Evolutionary conservation across 73 alveolate species (phyloP).

Genomic region (Paramecium tetraurelia): DNA sequence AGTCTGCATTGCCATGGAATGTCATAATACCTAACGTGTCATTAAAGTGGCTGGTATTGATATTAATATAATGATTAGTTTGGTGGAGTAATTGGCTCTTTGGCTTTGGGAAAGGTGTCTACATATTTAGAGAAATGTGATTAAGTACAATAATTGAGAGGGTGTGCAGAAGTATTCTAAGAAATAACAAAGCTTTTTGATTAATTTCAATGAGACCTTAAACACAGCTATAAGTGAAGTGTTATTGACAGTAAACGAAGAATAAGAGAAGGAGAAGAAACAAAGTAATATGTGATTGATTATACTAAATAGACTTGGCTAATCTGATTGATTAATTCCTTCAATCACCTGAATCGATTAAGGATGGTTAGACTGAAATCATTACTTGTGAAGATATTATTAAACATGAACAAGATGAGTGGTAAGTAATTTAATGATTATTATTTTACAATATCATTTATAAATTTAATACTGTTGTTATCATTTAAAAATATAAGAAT

Average conservation of each 20-base stretch:
- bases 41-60: not conserved
- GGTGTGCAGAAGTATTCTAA: constrained; percentile 3
- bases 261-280: not conserved
- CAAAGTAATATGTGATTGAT: not conserved
- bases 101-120: constrained; percentile 17
- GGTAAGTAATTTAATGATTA: not conserved
- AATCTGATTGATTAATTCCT: not conserved
- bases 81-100: constrained; percentile 26
- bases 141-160: not conserved
- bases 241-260: not conserved
- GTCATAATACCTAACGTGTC: not conserved
- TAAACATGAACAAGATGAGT: constrained; percentile 15
- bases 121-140: constrained; percentile 26
- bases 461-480: not conserved
- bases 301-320: not conserved
- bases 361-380: not conserved
- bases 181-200: not conserved
- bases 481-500: no score
- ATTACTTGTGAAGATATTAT: not conserved
- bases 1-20: constrained; percentile 32
- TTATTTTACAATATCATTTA: not conserved
- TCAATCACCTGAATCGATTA: not conserved
- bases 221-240: not conserved
- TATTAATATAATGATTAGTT: not conserved
- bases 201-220: not conserved